Base-by-base conservation (phyloP, 768 basidiomycete species). In the Pleurotus djamor region DNA sequence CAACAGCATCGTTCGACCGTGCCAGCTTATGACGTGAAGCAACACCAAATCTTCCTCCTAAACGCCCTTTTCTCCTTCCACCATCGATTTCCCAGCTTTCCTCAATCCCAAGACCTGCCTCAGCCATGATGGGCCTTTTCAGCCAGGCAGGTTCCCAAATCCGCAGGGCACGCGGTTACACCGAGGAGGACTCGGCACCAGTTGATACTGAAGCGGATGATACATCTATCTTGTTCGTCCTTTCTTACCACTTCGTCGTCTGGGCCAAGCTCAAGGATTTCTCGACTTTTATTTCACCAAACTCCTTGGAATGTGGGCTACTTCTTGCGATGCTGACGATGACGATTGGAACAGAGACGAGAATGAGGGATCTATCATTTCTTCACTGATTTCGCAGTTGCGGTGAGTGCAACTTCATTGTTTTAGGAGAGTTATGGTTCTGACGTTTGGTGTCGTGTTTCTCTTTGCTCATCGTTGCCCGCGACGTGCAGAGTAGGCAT, bases 181-280 rank as follows among this genome's bases (percentile, higher is more conserved):
- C 82, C 71, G 81, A 85, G 70, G 83, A 58, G 52, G 88, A 88
- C 69, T 87, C 83, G 69, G 77, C 84, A 57, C 90, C 89, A 52
- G 89, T 91, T 63, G 92, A 92, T 70, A 89, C 89, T 43, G 87
- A 93, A 67, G 88, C 90, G 61, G 91, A 96, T 75, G 93, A 96
- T 74, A 93, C 91, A 49, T 91, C 89, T 61, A 90, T 94, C 76
- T 76, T 96, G 87, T 92, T 70, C 68, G 91, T 89, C 60, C 62
- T 60, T 58, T 64, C 67, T 63, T 57, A 60, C 49, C 41, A 49
- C 56, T 59, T 65, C 63, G n/a, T 36, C 14, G 2, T 52, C 41
- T 43, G 52, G n/a, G 6, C 12, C n/a, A 8, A 16, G 12, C 54
- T 56, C 17, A 32, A 28, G 36, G 52, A 51, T 14, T 32, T 28